phyloP scores from a whole-genome alignment of 129 eudicot genomes.

The Rutidosis leptorrhynchoides region DNA sequence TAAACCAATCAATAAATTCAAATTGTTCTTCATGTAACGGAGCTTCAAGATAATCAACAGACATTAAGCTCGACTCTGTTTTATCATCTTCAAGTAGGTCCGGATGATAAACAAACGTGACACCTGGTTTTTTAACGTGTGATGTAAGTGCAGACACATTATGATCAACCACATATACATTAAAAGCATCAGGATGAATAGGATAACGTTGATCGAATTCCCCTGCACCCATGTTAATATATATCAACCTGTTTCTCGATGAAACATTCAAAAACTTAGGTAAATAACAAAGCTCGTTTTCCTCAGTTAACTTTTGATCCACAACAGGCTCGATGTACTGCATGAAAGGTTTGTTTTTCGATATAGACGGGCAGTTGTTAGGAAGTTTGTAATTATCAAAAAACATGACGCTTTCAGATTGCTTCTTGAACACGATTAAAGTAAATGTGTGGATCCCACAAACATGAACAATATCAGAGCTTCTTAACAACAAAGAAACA shows the following conservation, averaged over 20 bases:
- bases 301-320: conserved; percentile 3
- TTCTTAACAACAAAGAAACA: conserved; percentile 61
- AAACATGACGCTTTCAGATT: conserved; percentile 29
- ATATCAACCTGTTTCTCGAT: conserved; percentile 64
- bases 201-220: conserved; percentile 42
- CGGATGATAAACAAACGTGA: conserved; percentile 79
- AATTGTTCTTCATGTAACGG: conserved; percentile 67
- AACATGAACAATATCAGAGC: conserved; percentile 63
- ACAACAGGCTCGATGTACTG: conserved; percentile 64
- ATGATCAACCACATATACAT: conserved; percentile 71
- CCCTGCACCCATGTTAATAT: conserved; percentile 69
- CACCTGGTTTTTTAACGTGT: conserved; percentile 70
- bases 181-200: conserved; percentile 44
- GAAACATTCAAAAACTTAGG: conserved; percentile 54
- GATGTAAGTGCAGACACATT: conserved; percentile 64
- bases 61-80: conserved; percentile 29
- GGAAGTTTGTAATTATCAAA: conserved; percentile 65
- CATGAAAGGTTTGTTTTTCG: conserved; percentile 60
- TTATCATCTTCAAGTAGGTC: conserved; percentile 45
- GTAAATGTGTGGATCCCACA: conserved; percentile 49
- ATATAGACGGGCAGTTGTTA: conserved; percentile 55
- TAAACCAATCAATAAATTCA: conserved; percentile 71
- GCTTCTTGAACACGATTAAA: conserved; percentile 56
- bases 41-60: conserved; percentile 48
- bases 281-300: conserved; percentile 40